phyloP scores from a whole-genome alignment of 2,329 filamentous ascomycete species.

The Keithomyces neogunnii region DNA sequence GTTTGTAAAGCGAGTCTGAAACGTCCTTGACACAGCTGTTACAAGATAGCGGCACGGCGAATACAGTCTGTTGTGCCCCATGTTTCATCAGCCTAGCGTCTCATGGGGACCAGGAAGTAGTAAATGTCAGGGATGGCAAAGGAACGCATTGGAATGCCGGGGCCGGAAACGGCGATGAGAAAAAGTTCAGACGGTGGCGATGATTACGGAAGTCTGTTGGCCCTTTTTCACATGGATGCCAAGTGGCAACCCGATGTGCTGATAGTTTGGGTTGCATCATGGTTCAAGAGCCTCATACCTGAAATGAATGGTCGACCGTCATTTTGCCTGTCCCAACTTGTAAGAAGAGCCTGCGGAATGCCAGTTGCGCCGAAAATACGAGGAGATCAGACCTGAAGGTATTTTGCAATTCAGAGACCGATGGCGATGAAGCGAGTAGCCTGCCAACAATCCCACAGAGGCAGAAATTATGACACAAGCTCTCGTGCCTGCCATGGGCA shows the following conservation, averaged over 20 bases:
- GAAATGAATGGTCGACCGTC: conserved; percentile 36
- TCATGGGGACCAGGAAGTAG: conserved; percentile 1
- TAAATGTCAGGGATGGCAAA: not conserved
- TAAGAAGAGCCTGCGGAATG: not conserved
- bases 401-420: conserved; percentile 10
- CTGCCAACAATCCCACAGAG: conserved; percentile 19
- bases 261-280: no score
- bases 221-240: no score
- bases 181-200: no score
- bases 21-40: conserved; percentile 82
- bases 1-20: conserved; percentile 65
- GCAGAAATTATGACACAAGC: conserved; percentile 16
- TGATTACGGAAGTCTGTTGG: no score
- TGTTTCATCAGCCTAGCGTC: conserved; percentile 24
- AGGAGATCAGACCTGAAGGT: not conserved
- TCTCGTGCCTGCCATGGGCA: conserved; percentile 19
- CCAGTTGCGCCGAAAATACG: conserved; percentile 1
- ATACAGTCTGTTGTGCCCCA: conserved; percentile 61
- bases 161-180: not conserved
- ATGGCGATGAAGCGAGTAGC: conserved; percentile 21
- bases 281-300: conserved; percentile 24
- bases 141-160: not conserved
- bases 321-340: conserved; percentile 22
- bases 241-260: not conserved
- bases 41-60: conserved; percentile 90